Evolutionary conservation across 2,329 filamentous ascomycete species (phyloP).

Genomic region (Didymella keratinophila): DNA sequence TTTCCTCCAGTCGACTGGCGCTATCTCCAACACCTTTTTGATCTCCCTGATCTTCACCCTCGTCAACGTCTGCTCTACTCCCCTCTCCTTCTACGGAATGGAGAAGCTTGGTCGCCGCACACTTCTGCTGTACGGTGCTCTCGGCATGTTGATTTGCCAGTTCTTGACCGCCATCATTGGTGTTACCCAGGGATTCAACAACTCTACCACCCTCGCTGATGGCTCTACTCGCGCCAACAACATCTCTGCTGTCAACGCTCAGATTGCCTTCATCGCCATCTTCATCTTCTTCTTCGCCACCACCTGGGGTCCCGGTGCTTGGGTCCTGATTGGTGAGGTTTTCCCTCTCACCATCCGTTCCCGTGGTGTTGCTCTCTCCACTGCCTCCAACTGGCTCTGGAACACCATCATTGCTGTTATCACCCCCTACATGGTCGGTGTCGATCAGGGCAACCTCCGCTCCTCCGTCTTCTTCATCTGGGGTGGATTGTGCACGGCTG

Average conservation of each 20-base stretch:
- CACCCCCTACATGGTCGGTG: conserved; percentile 69
- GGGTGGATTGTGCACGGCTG: conserved; percentile 55
- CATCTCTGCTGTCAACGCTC: conserved; percentile 28
- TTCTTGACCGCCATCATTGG: conserved; percentile 43
- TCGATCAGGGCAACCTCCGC: conserved; percentile 62
- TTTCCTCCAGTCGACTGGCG: conserved; percentile 30
- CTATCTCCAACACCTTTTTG: conserved; percentile 60
- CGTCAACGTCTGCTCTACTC: conserved; percentile 76
- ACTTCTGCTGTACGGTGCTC: conserved; percentile 73
- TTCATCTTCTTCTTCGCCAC: conserved; percentile 80
- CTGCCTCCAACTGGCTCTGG: conserved; percentile 61
- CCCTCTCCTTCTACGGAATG: conserved; percentile 74
- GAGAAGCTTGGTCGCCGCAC: conserved; percentile 77
- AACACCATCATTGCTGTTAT: conserved; percentile 52
- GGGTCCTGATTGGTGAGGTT: conserved; percentile 58
- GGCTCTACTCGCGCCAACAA: conserved; percentile 18
- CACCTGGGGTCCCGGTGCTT: conserved; percentile 76
- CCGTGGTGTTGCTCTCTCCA: conserved; percentile 56
- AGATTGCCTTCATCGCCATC: conserved; percentile 59
- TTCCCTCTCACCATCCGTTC: conserved; percentile 52
- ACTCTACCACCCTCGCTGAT: conserved; percentile 24
- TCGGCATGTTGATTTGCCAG: conserved; percentile 66
- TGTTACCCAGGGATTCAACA: conserved; percentile 26
- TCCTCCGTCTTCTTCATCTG: conserved; percentile 61
- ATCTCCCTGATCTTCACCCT: conserved; percentile 76